Evolutionary conservation across 352 stramenopile species (phyloP).

Genomic region (Globisporangium sylvaticum): DNA sequence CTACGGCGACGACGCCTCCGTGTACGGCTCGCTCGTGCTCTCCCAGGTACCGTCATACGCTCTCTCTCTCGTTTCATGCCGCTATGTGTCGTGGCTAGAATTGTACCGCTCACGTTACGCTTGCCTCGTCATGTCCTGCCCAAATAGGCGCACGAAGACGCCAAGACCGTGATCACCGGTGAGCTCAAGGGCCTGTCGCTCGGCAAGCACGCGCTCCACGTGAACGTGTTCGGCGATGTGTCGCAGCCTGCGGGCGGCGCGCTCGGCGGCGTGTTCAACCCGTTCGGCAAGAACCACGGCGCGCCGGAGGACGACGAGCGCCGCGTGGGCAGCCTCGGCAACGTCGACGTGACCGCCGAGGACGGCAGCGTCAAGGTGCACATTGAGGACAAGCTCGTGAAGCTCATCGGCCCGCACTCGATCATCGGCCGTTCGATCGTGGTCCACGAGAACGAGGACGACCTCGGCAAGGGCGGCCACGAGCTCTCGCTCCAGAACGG

Average conservation of each 20-base stretch:
- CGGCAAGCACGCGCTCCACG: constrained; percentile 94
- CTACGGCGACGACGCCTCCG: constrained; percentile 75
- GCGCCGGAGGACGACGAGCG: constrained; percentile 93
- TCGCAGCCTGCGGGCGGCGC: constrained; percentile 67
- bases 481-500: constrained; percentile 95
- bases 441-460: constrained; percentile 94
- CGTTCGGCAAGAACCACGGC: constrained; percentile 97
- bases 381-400: constrained; percentile 94
- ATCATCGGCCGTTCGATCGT: constrained; percentile 96
- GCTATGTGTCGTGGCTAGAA: not conserved
- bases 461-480: constrained; percentile 95
- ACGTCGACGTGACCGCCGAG: constrained; percentile 78
- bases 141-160: constrained; percentile 72
- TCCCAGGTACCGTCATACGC: constrained; percentile 42
- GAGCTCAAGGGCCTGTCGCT: constrained; percentile 69
- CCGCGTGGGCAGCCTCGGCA: constrained; percentile 94
- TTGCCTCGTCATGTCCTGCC: not conserved
- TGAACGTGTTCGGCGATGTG: constrained; percentile 95
- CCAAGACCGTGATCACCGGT: constrained; percentile 83
- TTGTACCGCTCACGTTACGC: not conserved
- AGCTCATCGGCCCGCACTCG: constrained; percentile 97
- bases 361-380: constrained; percentile 89
- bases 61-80: not conserved
- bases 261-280: constrained; percentile 95
- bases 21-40: constrained; percentile 80